Base-by-base conservation (phyloP, 331 rosid genomes). In the Prunus yedoensis region DNA sequence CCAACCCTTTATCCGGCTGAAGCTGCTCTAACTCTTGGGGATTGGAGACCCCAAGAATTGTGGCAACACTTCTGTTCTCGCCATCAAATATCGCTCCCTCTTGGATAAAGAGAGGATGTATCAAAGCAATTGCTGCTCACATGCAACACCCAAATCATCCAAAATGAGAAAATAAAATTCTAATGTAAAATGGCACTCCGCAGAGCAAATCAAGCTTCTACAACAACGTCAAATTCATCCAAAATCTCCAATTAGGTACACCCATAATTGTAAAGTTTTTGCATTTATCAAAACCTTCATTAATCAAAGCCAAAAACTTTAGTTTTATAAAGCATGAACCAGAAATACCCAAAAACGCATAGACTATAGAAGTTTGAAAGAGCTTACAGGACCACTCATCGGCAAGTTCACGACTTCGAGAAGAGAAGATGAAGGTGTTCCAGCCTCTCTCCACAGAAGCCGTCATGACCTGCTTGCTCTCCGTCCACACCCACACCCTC, bases 321-420 rank as follows among this genome's bases (percentile, higher is more conserved):
- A 46, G 50, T 13, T 46, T 0, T 9, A 46, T 46, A 23, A 51
- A 16, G 23, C 18, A 30, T 3, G 13, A 4, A 47, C 4, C 70
- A 30, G 6, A 73, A 77, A 30, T 65, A 77, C 68, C 56, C 57
- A 56, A 20, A 78, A 21, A 4, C 17, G 12, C 10, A 32, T 67
- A 57, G 3, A 60, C 6, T 11, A 15, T 5, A 52, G 57, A 58
- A 54, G 51, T 46, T 30, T 25, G 73, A 56, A 35, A 11, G n/a
- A 76, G 67, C 82, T 82, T 81, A 94, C 98, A 87, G 17, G 97
- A 94, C 91, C 96, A 94, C 10, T 94, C 88, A 80, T 67, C 23
- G 68, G 93, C 91, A 50, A 94, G 94, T 38, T 89, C 82, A 49
- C 62, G 81, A 81, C 23, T 23, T 23, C 23, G 23, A 23, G 23